Evolutionary conservation across 2,329 filamentous ascomycete genomes (phyloP).

Genomic region (Sphaerulina musiva): DNA sequence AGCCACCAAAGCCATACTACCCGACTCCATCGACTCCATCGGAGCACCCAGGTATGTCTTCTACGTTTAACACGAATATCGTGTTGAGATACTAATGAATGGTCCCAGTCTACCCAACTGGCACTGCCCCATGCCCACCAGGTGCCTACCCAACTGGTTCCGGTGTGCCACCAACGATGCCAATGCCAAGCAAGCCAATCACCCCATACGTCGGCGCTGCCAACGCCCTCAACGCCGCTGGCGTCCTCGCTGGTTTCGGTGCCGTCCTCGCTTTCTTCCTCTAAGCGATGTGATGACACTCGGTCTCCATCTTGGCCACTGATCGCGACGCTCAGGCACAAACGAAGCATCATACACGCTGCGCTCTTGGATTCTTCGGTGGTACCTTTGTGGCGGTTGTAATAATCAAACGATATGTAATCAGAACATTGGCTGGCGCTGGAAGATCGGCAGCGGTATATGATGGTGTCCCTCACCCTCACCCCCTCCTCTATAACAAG

Average conservation of each 20-base stretch:
- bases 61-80: neutral
- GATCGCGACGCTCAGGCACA: neutral
- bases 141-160: neutral
- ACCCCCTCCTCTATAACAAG: neutral
- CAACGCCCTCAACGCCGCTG: constrained; percentile 19
- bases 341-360: neutral
- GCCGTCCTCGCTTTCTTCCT: constrained; percentile 27
- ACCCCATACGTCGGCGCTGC: constrained; percentile 21
- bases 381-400: neutral
- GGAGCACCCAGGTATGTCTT: neutral
- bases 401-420: neutral
- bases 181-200: constrained; percentile 3
- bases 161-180: neutral
- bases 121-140: constrained; percentile 10
- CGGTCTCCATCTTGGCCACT: neutral
- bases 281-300: constrained; percentile 11
- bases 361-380: neutral
- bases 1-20: neutral
- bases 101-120: constrained; percentile 6
- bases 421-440: neutral
- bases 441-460: neutral
- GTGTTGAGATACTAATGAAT: too few relatives aligned
- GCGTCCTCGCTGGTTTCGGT: constrained; percentile 22
- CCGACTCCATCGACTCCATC: neutral
- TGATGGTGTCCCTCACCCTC: neutral